Evolutionary conservation across 208 protist genomes (phyloP).

Genomic region (Phytomonas francai): DNA sequence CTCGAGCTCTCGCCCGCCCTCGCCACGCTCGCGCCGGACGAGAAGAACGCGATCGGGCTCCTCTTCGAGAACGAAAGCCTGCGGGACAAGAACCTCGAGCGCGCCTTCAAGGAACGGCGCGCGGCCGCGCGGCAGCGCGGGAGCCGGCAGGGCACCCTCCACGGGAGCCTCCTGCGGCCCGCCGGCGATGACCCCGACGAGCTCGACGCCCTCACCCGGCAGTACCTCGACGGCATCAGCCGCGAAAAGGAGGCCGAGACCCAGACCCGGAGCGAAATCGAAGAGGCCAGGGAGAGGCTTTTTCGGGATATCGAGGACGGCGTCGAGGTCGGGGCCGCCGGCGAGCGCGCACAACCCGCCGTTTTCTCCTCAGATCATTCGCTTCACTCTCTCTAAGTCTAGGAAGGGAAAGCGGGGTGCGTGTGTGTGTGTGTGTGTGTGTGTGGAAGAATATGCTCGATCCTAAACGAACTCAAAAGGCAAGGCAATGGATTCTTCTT

Average conservation of each 20-base stretch:
- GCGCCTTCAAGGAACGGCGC: constrained; percentile 78
- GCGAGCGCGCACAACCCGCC: too few relatives aligned
- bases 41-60: constrained; percentile 83
- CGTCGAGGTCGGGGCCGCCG: constrained; percentile 22
- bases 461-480: too few relatives aligned
- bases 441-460: background rate
- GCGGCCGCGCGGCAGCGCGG: constrained; percentile 48
- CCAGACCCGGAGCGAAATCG: constrained; percentile 28
- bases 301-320: constrained; percentile 79
- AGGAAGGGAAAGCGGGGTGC: too few relatives aligned
- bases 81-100: constrained; percentile 91
- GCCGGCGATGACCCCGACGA: constrained; percentile 23
- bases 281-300: constrained; percentile 41
- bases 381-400: too few relatives aligned
- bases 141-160: constrained; percentile 52
- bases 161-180: constrained; percentile 27
- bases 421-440: constrained; percentile 3
- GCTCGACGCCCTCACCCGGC: constrained; percentile 39
- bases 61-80: constrained; percentile 92
- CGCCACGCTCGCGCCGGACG: constrained; percentile 65
- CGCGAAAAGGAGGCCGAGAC: constrained; percentile 31
- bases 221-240: constrained; percentile 49
- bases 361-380: too few relatives aligned
- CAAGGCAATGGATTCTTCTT: too few relatives aligned
- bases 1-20: constrained; percentile 92